phyloP scores from a whole-genome alignment of 1,284 basidiomycete species.

The Mycosarcoma maydis region DNA sequence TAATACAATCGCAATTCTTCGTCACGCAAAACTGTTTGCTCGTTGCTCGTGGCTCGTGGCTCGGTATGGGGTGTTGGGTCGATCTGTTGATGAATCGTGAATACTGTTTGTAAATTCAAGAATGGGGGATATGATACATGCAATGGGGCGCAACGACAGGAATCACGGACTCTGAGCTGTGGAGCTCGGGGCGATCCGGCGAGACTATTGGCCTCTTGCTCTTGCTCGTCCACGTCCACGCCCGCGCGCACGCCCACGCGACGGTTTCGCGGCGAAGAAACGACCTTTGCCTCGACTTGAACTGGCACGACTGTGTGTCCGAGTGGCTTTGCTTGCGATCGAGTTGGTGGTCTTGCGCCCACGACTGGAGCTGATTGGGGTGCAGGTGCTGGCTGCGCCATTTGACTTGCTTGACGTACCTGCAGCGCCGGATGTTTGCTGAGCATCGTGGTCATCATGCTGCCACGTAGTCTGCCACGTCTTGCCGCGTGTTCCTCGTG shows the following conservation, averaged over 20 bases:
- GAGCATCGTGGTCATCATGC: background rate
- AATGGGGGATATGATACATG: too few relatives aligned
- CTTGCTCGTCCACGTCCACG: conserved; percentile 6
- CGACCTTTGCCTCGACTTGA: conserved; percentile 9
- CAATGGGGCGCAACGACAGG: too few relatives aligned
- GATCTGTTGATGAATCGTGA: too few relatives aligned
- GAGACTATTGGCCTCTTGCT: conserved; percentile 9
- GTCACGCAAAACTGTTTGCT: too few relatives aligned
- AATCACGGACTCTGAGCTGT: too few relatives aligned
- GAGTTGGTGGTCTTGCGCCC: conserved; percentile 5
- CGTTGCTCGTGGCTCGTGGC: too few relatives aligned
- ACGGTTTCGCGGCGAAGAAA: too few relatives aligned
- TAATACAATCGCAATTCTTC: too few relatives aligned
- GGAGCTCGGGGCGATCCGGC: too few relatives aligned
- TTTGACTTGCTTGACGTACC: conserved; percentile 1
- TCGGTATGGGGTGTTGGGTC: too few relatives aligned
- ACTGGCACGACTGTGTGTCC: background rate
- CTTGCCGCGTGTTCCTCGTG: conserved; percentile 26
- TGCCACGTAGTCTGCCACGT: conserved; percentile 46
- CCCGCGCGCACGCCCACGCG: too few relatives aligned
- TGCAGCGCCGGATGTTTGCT: background rate
- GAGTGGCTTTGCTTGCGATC: conserved; percentile 3
- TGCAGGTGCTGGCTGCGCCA: background rate
- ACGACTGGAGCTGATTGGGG: conserved; percentile 3
- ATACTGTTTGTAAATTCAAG: too few relatives aligned